Percentiles rank a stretch among this genome's conserved stretches.
Evolutionary conservation across 116 monocot species (phyloP).

Genomic region (Trichopus zeylanicus): DNA sequence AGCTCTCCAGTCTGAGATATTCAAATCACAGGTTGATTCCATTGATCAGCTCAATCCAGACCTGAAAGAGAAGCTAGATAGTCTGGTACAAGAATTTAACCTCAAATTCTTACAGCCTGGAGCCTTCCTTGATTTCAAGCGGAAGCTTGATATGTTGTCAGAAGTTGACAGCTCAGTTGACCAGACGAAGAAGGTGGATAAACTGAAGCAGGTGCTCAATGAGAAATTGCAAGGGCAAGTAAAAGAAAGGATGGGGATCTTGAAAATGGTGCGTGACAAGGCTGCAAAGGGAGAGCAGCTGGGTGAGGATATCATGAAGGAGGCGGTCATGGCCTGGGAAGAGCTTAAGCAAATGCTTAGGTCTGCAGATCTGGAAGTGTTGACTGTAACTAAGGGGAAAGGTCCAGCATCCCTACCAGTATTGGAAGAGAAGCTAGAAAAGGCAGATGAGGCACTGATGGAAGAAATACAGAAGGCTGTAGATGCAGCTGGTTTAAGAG

Average conservation of each 20-base stretch:
- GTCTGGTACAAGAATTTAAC: conserved; percentile 54
- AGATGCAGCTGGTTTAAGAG: conserved; percentile 25
- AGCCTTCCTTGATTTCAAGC: conserved; percentile 37
- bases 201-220: conserved; percentile 61
- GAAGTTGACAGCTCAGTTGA: conserved; percentile 36
- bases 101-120: conserved; percentile 29
- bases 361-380: conserved; percentile 34
- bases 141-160: conserved; percentile 45
- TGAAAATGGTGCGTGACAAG: conserved; percentile 37
- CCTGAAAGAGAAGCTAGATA: conserved; percentile 41
- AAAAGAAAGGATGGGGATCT: conserved; percentile 35
- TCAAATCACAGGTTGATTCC: conserved; percentile 26
- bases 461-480: conserved; percentile 44
- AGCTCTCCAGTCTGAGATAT: conserved; percentile 49
- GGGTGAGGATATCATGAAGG: conserved; percentile 28
- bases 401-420: conserved; percentile 1
- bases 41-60: conserved; percentile 21
- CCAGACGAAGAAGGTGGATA: conserved; percentile 32
- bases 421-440: conserved; percentile 33
- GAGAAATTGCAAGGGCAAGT: conserved; percentile 38
- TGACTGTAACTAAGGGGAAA: conserved; percentile 27
- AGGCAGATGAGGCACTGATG: conserved; percentile 26
- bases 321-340: conserved; percentile 27
- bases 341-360: conserved; percentile 41
- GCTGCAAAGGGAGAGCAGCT: conserved; percentile 46